Conservation (phyloP, 257 asterid genomes). For the Eustoma russellianum region DNA sequence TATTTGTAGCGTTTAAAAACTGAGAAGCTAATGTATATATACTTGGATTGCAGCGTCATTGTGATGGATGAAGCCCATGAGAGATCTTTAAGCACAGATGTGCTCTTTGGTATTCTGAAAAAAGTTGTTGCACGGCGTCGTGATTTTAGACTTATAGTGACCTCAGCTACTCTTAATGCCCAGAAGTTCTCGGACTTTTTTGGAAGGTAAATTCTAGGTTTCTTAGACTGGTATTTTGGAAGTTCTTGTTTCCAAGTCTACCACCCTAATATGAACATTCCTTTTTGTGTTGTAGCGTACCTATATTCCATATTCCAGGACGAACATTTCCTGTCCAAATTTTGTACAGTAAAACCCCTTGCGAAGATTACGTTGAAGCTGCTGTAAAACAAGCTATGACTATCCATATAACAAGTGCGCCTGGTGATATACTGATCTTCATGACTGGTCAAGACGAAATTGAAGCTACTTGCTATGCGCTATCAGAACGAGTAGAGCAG, state of each 20-base stretch:
- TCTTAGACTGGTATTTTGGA: too few species aligned
- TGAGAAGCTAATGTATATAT: too few species aligned
- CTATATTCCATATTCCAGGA: constrained; percentile 92
- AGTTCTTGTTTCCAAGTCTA: too few species aligned
- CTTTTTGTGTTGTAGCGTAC: constrained; percentile 62
- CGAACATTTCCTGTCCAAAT: constrained; percentile 84
- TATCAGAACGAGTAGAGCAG: constrained; percentile 86
- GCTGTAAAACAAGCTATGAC: constrained; percentile 95
- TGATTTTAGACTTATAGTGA: constrained; percentile 96
- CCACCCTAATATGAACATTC: too few species aligned
- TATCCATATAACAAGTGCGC: constrained; percentile 86
- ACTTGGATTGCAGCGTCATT: constrained; percentile 64
- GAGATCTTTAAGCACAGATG: constrained; percentile 81
- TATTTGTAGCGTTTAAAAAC: too few species aligned
- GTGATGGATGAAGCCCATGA: constrained; percentile 99
- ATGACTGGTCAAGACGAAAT: constrained; percentile 99
- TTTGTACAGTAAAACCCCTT: constrained; percentile 75
- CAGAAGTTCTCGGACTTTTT: constrained; percentile 82
- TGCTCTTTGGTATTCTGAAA: constrained; percentile 87
- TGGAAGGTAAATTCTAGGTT: too few species aligned
- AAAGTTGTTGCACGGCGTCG: constrained; percentile 91
- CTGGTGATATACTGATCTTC: constrained; percentile 93
- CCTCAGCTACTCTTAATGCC: constrained; percentile 93
- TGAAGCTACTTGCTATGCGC: constrained; percentile 92
- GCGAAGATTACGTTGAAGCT: constrained; percentile 94